Conservation (phyloP, 2,329 filamentous ascomycete genomes). For the Penicillium sp. region DNA sequence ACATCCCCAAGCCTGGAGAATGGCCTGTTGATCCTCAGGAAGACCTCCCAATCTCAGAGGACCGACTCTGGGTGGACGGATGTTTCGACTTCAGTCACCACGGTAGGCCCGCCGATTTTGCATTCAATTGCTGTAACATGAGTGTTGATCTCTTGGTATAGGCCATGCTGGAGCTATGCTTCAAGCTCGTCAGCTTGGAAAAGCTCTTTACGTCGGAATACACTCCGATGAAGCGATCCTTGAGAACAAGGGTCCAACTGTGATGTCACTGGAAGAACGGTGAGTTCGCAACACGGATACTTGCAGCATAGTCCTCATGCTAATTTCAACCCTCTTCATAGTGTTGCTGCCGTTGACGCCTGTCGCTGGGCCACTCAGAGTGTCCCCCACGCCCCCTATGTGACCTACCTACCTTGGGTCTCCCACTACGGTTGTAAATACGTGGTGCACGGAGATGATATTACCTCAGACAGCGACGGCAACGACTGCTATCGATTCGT, state of each 20-base stretch:
- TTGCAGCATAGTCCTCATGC: background rate
- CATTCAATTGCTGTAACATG: constrained; percentile 12
- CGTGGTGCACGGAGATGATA: constrained; percentile 95
- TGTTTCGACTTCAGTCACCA: constrained; percentile 99
- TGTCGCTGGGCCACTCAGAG: constrained; percentile 92
- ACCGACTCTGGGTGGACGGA: constrained; percentile 95
- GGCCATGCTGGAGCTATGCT: constrained; percentile 96
- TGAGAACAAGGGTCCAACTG: constrained; percentile 95
- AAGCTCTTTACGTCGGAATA: constrained; percentile 85
- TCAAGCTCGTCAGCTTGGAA: constrained; percentile 87
- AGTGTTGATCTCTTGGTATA: constrained; percentile 35
- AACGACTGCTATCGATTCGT: constrained; percentile 98
- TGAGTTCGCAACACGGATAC: constrained; percentile 32
- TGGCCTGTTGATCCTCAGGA: constrained; percentile 69
- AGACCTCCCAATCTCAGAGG: constrained; percentile 58
- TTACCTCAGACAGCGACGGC: constrained; percentile 89
- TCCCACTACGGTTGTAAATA: constrained; percentile 93
- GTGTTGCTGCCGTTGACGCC: constrained; percentile 85
- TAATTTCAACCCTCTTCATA: constrained; percentile 35
- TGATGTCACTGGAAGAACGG: constrained; percentile 93
- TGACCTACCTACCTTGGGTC: constrained; percentile 91
- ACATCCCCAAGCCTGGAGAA: constrained; percentile 55
- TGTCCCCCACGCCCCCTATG: constrained; percentile 85
- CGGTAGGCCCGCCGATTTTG: constrained; percentile 53
- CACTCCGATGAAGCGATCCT: constrained; percentile 95